Conservation (phyloP, 768 basidiomycete genomes). For the Calvatia gigantea region DNA sequence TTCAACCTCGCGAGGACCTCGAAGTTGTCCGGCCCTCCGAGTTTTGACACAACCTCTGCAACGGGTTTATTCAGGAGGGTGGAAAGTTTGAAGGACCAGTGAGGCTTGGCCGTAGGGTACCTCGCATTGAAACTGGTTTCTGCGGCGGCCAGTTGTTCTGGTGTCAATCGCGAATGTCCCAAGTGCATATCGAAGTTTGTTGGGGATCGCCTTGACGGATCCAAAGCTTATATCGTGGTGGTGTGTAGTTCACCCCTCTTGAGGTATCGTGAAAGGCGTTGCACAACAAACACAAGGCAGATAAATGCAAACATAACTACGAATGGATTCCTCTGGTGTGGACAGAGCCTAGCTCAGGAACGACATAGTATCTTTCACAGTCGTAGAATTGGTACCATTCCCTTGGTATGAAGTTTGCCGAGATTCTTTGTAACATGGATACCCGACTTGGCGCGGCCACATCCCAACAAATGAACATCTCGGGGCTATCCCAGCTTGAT, state of each 20-base stretch:
- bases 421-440: too few species aligned
- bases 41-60: background rate
- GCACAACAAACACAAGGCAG: background rate
- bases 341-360: background rate
- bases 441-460: too few species aligned
- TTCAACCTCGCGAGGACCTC: background rate
- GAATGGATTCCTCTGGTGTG: background rate
- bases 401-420: too few species aligned
- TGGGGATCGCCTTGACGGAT: background rate
- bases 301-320: background rate
- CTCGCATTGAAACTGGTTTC: background rate
- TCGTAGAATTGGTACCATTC: background rate
- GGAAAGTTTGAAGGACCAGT: constrained; percentile 4
- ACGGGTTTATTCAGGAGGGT: background rate
- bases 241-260: background rate
- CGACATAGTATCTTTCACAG: background rate
- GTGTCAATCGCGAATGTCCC: background rate
- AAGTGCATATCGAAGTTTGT: too few species aligned
- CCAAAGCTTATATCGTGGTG: background rate
- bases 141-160: background rate
- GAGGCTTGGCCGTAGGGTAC: background rate
- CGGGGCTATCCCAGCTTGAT: too few species aligned
- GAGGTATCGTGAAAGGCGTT: background rate
- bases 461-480: too few species aligned
- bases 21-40: background rate